These are phyloP conservation scores for Rhynchospora pubera DNA, from an alignment of 176 grass and related monocot genomes.

Conservation along the genomic window DNA sequence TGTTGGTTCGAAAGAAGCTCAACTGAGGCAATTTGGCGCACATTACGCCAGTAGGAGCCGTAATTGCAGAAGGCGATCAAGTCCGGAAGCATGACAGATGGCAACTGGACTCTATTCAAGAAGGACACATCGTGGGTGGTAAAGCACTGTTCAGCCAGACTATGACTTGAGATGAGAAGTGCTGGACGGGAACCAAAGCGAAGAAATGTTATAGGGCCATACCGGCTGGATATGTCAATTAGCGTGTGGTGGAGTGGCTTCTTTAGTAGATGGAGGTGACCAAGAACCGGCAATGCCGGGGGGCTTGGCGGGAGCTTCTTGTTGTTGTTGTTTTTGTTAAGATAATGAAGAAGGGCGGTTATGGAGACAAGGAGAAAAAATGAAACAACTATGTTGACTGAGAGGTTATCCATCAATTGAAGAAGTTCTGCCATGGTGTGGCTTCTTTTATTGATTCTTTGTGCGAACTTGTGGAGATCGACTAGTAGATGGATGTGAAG, in stretches of 20 bases:
- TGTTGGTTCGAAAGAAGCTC: slow-evolving; percentile 34
- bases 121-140: slow-evolving; percentile 44
- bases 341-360: not conserved
- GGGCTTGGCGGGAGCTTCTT: slow-evolving; percentile 34
- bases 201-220: slow-evolving; percentile 38
- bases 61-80: slow-evolving; percentile 38
- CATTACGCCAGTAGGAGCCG: slow-evolving; percentile 50
- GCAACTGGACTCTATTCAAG: slow-evolving; percentile 45
- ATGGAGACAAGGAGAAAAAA: not conserved
- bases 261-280: slow-evolving; percentile 68
- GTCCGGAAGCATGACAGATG: slow-evolving; percentile 27
- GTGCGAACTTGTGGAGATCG: too few relatives aligned
- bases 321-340: slow-evolving; percentile 5
- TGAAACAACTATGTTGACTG: not conserved
- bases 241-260: slow-evolving; percentile 47
- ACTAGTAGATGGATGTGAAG: too few relatives aligned
- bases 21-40: slow-evolving; percentile 42
- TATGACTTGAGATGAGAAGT: slow-evolving; percentile 33
- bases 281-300: slow-evolving; percentile 34
- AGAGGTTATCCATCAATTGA: too few relatives aligned
- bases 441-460: too few relatives aligned
- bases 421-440: too few relatives aligned
- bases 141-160: slow-evolving; percentile 40
- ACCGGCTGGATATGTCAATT: slow-evolving; percentile 3
- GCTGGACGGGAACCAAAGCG: slow-evolving; percentile 39